These are phyloP conservation scores for Dioscorea zingiberensis DNA, from an alignment of 106 monocot species.

Conservation along the genomic window DNA sequence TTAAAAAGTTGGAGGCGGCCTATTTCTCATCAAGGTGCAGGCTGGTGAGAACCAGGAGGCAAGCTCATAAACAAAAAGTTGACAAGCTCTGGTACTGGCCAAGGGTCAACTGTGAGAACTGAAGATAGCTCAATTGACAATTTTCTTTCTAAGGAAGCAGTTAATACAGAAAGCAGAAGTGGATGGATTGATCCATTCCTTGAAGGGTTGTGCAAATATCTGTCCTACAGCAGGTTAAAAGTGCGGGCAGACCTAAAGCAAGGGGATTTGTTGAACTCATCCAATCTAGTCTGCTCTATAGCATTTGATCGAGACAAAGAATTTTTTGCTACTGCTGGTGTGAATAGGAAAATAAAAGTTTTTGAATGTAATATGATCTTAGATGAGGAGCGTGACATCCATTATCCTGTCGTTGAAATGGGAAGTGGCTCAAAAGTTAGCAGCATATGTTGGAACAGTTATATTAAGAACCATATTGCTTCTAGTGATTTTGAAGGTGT, in stretches of 20 bases:
- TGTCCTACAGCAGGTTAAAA: constrained; percentile 70
- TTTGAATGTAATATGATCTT: constrained; percentile 79
- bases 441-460: constrained; percentile 87
- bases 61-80: constrained; percentile 7
- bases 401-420: constrained; percentile 97
- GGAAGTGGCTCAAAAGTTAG: constrained; percentile 65
- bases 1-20: constrained; percentile 74
- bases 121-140: constrained; percentile 58
- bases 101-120: constrained; percentile 30
- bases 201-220: constrained; percentile 73
- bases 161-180: constrained; percentile 14
- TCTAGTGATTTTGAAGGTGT: constrained; percentile 97
- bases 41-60: constrained; percentile 9
- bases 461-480: constrained; percentile 95
- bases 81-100: constrained; percentile 9
- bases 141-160: constrained; percentile 18
- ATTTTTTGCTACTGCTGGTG: constrained; percentile 88
- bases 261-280: constrained; percentile 64
- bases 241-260: constrained; percentile 70
- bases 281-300: constrained; percentile 79
- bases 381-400: constrained; percentile 66
- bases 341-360: constrained; percentile 86
- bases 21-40: constrained; percentile 61
- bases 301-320: constrained; percentile 85
- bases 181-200: constrained; percentile 81